Evolutionary conservation across 164 flowering plant genomes (phyloP).

Genomic region (Chloranthus sessilifolius): DNA sequence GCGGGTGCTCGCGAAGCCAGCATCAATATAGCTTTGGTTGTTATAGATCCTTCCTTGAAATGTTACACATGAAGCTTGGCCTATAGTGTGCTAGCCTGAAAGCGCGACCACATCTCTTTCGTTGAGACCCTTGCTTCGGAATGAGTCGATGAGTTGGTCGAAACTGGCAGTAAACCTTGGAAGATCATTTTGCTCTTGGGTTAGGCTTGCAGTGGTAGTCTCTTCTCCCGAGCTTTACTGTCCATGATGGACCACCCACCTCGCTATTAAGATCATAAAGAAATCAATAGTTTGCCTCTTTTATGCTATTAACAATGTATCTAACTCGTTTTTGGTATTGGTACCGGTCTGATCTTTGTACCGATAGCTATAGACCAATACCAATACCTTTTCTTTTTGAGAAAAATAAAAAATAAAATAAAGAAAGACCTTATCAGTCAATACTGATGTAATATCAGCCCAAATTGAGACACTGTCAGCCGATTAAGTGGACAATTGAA

Average conservation of each 20-base stretch:
- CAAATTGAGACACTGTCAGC: too few species aligned
- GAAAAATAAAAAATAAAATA: too few species aligned
- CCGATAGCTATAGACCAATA: too few species aligned
- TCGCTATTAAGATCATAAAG: too few species aligned
- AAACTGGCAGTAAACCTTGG: conserved; percentile 19
- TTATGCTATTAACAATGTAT: too few species aligned
- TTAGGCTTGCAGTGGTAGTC: conserved; percentile 33
- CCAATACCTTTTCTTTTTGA: too few species aligned
- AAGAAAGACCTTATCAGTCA: too few species aligned
- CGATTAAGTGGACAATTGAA: too few species aligned
- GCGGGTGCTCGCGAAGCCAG: conserved; percentile 29
- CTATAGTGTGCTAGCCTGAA: conserved; percentile 49
- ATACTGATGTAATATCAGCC: too few species aligned
- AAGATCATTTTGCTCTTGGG: conserved; percentile 23
- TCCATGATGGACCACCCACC: conserved; percentile 47
- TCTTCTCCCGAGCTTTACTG: conserved; percentile 42
- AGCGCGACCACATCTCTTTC: conserved; percentile 43
- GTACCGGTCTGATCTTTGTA: too few species aligned
- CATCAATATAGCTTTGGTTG: conserved; percentile 34
- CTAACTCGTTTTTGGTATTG: too few species aligned
- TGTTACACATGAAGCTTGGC: conserved; percentile 37
- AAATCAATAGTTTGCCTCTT: too few species aligned
- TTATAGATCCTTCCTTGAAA: conserved; percentile 34
- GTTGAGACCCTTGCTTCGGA: conserved; percentile 22
- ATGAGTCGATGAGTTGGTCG: conserved; percentile 16